These are phyloP conservation scores for Botrytis porri DNA, from an alignment of 2,329 filamentous ascomycete species.

Conservation along the genomic window DNA sequence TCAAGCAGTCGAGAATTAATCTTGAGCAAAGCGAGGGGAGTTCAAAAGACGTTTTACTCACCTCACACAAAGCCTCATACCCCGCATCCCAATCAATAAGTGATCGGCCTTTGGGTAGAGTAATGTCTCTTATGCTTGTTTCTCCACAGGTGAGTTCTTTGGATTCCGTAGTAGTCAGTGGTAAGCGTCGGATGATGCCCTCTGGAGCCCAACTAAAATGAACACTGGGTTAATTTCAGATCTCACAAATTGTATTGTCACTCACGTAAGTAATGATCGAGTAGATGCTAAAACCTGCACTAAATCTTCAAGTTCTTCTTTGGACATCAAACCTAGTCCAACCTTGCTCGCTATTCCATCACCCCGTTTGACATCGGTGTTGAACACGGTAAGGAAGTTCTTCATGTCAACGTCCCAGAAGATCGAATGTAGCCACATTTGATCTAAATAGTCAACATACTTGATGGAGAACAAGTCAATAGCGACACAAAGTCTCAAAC, in stretches of 20 bases:
- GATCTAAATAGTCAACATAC: not conserved
- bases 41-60: not conserved
- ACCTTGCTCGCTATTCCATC: not conserved
- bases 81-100: not conserved
- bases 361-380: not conserved
- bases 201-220: not conserved
- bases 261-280: not conserved
- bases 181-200: constrained; percentile 1
- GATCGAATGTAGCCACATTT: not conserved
- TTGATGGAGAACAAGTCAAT: not conserved
- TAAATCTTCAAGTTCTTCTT: not conserved
- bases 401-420: constrained; percentile 2
- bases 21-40: not conserved
- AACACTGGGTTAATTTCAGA: not conserved
- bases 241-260: not conserved
- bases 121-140: not conserved
- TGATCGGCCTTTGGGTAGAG: not conserved
- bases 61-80: not conserved
- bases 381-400: not conserved
- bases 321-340: not conserved
- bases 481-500: not conserved
- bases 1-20: not conserved
- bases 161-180: not conserved
- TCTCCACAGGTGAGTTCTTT: not conserved
- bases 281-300: not conserved